phyloP scores from a whole-genome alignment of 1,284 basidiomycete genomes.

The Ganoderma sinense region DNA sequence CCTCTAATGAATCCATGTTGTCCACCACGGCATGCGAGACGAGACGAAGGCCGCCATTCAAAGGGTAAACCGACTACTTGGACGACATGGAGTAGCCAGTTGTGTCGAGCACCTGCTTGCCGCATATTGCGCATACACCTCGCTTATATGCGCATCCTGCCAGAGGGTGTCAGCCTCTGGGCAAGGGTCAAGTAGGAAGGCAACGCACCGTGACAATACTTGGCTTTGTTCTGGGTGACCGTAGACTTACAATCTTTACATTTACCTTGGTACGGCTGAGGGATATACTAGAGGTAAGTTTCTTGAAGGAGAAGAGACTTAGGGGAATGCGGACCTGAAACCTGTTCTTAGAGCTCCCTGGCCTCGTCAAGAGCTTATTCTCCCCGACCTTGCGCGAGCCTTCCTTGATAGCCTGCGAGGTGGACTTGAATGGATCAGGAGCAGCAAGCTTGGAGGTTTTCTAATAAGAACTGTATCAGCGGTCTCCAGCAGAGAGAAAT shows the following conservation, averaged over 20 bases:
- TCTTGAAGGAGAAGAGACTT: slow-evolving; percentile 9
- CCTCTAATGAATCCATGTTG: slow-evolving; percentile 26
- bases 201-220: slow-evolving; percentile 81
- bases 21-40: neutral
- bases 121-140: slow-evolving; percentile 84
- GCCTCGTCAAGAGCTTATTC: slow-evolving; percentile 79
- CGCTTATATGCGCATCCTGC: slow-evolving; percentile 87
- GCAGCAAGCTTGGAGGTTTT: slow-evolving; percentile 86
- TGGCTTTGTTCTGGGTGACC: slow-evolving; percentile 83
- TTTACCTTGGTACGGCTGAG: slow-evolving; percentile 80
- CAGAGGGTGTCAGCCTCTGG: slow-evolving; percentile 15
- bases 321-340: slow-evolving; percentile 62
- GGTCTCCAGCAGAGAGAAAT: neutral
- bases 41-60: neutral
- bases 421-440: slow-evolving; percentile 80
- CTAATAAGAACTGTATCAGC: slow-evolving; percentile 43
- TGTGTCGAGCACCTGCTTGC: slow-evolving; percentile 83
- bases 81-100: slow-evolving; percentile 83
- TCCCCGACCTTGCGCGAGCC: slow-evolving; percentile 78
- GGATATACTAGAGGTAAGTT: slow-evolving; percentile 11
- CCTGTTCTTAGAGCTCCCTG: slow-evolving; percentile 68
- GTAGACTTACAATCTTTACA: slow-evolving; percentile 86
- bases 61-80: slow-evolving; percentile 54
- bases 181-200: slow-evolving; percentile 1
- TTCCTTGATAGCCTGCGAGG: slow-evolving; percentile 76